Conservation (phyloP, 2,329 filamentous ascomycete species). For the Stagonosporopsis cucurbitacearum region DNA sequence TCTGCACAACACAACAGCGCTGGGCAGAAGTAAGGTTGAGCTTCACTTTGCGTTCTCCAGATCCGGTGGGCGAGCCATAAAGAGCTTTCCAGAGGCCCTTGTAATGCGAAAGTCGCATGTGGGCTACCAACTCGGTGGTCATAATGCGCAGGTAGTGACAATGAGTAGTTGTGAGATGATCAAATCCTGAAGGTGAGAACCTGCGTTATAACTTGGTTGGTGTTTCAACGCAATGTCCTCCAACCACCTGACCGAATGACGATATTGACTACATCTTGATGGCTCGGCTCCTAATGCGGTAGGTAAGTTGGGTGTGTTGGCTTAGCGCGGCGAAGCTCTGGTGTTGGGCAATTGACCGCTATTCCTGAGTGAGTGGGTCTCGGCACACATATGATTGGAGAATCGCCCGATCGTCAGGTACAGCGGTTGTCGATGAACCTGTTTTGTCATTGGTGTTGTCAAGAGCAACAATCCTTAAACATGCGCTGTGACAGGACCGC, state of each 20-base stretch:
- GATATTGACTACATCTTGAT: neutral
- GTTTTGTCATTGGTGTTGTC: constrained; percentile 4
- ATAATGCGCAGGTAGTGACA: constrained; percentile 2
- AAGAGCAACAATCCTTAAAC: constrained; percentile 1
- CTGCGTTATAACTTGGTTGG: constrained; percentile 3
- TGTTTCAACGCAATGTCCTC: neutral
- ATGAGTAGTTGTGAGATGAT: constrained; percentile 2
- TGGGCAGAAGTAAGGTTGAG: constrained; percentile 18
- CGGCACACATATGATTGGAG: constrained; percentile 9
- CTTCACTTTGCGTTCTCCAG: constrained; percentile 18
- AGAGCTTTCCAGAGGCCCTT: constrained; percentile 13
- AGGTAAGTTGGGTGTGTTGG: constrained; percentile 9
- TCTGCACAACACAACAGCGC: constrained; percentile 8
- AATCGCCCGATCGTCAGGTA: constrained; percentile 14
- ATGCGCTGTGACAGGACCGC: neutral
- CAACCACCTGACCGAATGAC: constrained; percentile 9
- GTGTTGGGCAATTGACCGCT: constrained; percentile 20
- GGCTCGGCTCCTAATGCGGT: constrained; percentile 11
- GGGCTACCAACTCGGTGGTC: constrained; percentile 15
- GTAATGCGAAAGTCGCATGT: constrained; percentile 17
- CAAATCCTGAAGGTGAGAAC: neutral
- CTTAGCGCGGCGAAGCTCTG: constrained; percentile 13
- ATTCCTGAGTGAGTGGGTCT: constrained; percentile 12
- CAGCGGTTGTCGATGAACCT: constrained; percentile 3
- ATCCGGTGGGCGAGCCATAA: constrained; percentile 13